Evolutionary conservation across 768 basidiomycete genomes (phyloP).

Genomic region (Boletus bicolor): DNA sequence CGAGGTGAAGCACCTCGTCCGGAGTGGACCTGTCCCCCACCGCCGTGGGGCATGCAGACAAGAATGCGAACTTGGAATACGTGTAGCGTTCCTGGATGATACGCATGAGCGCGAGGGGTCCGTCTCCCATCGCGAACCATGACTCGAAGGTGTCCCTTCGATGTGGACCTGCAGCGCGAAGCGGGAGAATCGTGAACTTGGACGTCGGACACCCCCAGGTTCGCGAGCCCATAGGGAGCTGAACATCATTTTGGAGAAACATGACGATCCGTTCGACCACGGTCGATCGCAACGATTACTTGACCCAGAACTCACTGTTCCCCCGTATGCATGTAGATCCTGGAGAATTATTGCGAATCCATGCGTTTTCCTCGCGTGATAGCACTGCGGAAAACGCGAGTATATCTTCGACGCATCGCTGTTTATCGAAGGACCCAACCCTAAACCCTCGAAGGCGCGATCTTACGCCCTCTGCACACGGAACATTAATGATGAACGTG

Average conservation of each 20-base stretch:
- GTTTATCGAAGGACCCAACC: background rate
- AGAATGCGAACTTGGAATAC: background rate
- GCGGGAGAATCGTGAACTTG: too few relatives aligned
- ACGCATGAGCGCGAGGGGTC: too few relatives aligned
- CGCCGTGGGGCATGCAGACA: background rate
- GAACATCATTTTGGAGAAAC: background rate
- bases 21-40: too few relatives aligned
- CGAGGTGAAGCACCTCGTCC: too few relatives aligned
- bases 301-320: background rate
- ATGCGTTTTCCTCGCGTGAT: background rate
- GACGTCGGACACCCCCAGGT: background rate
- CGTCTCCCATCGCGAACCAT: too few relatives aligned
- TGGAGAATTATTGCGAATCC: background rate
- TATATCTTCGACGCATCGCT: background rate
- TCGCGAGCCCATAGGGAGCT: background rate
- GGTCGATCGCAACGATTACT: background rate
- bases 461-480: too few relatives aligned
- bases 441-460: background rate
- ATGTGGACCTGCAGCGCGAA: too few relatives aligned
- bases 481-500: background rate
- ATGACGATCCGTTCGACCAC: background rate
- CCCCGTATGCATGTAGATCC: background rate
- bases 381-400: background rate
- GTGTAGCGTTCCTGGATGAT: background rate
- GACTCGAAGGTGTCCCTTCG: too few relatives aligned